Percentiles rank a stretch among this genome's conserved stretches.
Conservation (phyloP, 78 protist species). For the Diacronema lutheri region DNA sequence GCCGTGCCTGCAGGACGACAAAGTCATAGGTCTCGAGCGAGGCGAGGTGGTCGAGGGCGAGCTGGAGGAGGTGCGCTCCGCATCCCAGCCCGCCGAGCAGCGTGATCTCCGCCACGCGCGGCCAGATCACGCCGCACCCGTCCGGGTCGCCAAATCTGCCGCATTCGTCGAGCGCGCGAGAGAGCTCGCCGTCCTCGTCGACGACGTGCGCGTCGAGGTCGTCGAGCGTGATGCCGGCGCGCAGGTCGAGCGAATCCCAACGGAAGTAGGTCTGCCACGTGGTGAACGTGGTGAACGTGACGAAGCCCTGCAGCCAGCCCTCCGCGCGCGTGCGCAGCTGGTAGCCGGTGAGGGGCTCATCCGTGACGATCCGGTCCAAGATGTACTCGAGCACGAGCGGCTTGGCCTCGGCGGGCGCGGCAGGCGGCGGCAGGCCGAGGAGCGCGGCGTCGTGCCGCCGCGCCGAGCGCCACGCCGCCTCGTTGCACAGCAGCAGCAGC, state of each 20-base stretch:
- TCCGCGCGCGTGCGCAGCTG: neutral
- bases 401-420: neutral
- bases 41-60: neutral
- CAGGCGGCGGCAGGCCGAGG: neutral
- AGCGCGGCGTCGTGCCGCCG: neutral
- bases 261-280: constrained; percentile 26
- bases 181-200: neutral
- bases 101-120: constrained; percentile 30
- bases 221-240: neutral
- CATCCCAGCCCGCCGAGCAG: constrained; percentile 43
- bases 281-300: constrained; percentile 28
- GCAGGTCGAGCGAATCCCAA: neutral
- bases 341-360: constrained; percentile 31
- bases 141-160: constrained; percentile 17
- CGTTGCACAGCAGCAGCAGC: constrained; percentile 21
- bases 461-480: neutral
- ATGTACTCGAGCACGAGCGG: constrained; percentile 42
- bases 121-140: constrained; percentile 13
- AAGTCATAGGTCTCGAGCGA: neutral
- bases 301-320: constrained; percentile 40
- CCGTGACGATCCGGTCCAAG: constrained; percentile 26
- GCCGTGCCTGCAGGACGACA: neutral
- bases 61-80: constrained; percentile 24
- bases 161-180: neutral
- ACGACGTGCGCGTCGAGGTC: neutral